Conservation (phyloP, 2,329 filamentous ascomycete species). For the Penicillium sp. region DNA sequence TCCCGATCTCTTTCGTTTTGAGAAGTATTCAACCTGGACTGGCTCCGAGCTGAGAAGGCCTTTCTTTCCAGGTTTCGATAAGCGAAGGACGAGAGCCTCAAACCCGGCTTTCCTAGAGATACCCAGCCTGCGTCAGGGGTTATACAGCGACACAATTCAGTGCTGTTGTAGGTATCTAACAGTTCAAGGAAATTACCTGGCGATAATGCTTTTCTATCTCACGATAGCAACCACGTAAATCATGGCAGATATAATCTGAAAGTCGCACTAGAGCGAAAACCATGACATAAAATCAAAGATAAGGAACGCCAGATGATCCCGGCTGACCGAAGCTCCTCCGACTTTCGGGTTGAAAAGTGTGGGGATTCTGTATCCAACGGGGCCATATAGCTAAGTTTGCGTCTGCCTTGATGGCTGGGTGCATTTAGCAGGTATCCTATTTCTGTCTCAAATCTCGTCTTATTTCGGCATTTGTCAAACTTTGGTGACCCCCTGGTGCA, state of each 20-base stretch:
- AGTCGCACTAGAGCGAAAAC: slow-evolving; percentile 4
- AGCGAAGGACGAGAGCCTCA: background rate
- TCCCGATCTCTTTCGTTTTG: background rate
- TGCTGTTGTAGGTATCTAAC: too few species aligned
- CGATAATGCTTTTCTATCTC: slow-evolving; percentile 1
- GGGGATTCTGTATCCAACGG: slow-evolving; percentile 10
- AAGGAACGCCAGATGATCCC: slow-evolving; percentile 2
- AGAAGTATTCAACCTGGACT: background rate
- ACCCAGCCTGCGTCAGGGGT: background rate
- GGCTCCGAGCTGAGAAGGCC: background rate
- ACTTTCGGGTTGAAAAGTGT: slow-evolving; percentile 18
- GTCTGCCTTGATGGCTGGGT: background rate
- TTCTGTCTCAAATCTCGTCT: background rate
- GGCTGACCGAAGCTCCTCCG: slow-evolving; percentile 3
- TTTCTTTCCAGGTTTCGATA: background rate
- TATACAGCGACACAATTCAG: background rate
- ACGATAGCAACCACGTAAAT: background rate
- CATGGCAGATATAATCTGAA: background rate
- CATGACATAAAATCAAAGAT: slow-evolving; percentile 16
- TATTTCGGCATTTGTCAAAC: background rate
- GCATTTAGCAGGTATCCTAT: background rate
- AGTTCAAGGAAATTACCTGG: background rate
- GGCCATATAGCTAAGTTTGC: background rate
- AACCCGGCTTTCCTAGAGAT: background rate
- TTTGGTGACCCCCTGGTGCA: background rate